phyloP scores from a whole-genome alignment of 495 filamentous ascomycete species.

The Pyronema omphalodes region DNA sequence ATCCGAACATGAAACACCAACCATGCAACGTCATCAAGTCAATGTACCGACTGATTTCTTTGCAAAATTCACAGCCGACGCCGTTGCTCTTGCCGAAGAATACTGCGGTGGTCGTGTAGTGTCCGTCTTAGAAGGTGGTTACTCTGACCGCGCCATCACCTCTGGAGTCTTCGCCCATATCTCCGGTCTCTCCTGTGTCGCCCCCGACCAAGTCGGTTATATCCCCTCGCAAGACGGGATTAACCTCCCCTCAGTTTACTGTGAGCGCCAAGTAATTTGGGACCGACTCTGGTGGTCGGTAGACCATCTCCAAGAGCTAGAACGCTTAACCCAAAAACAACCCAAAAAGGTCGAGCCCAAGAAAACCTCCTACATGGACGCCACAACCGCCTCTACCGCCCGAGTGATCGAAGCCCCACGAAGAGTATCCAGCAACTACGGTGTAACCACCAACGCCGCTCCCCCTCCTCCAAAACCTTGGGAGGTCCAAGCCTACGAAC shows the following conservation, averaged over 20 bases:
- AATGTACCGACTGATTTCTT: conserved; percentile 96
- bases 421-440: conserved; percentile 14
- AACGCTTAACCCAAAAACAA: conserved; percentile 12
- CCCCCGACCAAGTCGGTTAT: conserved; percentile 17
- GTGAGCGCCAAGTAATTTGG: conserved; percentile 11
- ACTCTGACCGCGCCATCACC: conserved; percentile 74
- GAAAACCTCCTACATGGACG: conserved; percentile 59
- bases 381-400: conserved; percentile 46
- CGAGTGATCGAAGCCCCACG: conserved; percentile 32
- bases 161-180: conserved; percentile 80
- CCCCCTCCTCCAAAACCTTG: conserved; percentile 51
- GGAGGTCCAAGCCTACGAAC: conserved; percentile 60
- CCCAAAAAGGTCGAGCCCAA: conserved; percentile 41
- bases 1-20: conserved; percentile 74
- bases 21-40: conserved; percentile 87
- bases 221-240: conserved; percentile 4
- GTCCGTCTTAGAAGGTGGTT: conserved; percentile 88
- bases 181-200: conserved; percentile 48
- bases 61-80: conserved; percentile 68
- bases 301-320: conserved; percentile 14
- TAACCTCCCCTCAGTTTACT: conserved; percentile 26
- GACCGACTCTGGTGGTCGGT: conserved; percentile 12
- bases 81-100: conserved; percentile 65
- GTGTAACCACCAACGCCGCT: conserved; percentile 28
- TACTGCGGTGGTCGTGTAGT: conserved; percentile 72